phyloP scores from a whole-genome alignment of 2,329 filamentous ascomycete species.

The Pestalotiopsis sp. region DNA sequence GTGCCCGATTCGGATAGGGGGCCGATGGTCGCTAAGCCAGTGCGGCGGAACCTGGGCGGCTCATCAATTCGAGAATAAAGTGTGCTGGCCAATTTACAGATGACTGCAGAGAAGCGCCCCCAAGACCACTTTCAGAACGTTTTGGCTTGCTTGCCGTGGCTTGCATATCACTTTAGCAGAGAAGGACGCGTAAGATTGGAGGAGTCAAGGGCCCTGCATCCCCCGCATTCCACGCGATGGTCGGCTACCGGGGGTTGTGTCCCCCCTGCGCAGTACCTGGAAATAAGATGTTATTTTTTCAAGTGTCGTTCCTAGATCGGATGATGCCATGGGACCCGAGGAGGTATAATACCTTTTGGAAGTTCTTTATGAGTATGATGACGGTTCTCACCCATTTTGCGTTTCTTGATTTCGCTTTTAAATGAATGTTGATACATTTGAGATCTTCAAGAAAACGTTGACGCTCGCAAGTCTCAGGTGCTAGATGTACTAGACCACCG shows the following conservation, averaged over 20 bases:
- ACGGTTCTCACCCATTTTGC: not conserved
- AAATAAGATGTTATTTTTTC: too few relatives aligned
- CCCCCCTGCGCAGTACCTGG: too few relatives aligned
- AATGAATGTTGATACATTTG: not conserved
- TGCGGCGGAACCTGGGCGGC: not conserved
- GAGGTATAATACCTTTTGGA: not conserved
- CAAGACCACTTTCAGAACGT: not conserved
- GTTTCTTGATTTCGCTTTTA: not conserved
- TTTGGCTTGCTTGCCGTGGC: not conserved
- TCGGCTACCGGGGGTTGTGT: not conserved
- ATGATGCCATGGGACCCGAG: not conserved
- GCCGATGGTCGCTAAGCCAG: not conserved
- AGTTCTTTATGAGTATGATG: not conserved
- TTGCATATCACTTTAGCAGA: not conserved
- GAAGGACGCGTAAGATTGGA: conserved; percentile 2
- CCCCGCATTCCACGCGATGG: conserved; percentile 7
- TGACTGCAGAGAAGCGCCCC: not conserved
- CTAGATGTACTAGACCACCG: too few relatives aligned
- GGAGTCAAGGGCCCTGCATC: not conserved
- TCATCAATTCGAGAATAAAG: conserved; percentile 4
- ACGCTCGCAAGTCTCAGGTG: not conserved
- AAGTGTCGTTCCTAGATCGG: not conserved
- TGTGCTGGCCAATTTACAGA: not conserved
- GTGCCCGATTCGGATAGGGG: not conserved
- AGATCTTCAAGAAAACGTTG: not conserved